Evolutionary conservation across 495 filamentous ascomycete species (phyloP).

Genomic region (Copromyces sp.): DNA sequence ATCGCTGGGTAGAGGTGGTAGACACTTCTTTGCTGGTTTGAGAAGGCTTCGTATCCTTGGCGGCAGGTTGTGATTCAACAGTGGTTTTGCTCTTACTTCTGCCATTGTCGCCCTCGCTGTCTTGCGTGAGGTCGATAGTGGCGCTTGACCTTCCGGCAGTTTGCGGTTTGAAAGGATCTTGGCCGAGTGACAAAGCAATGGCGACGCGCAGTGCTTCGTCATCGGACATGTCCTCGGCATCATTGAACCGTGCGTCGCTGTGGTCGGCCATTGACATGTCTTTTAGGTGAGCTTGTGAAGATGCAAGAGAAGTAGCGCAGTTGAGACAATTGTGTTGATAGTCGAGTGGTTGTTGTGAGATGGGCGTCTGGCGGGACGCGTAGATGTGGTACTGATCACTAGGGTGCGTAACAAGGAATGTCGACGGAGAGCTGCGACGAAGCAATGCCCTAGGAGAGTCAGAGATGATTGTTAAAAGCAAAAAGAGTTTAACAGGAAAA

Average conservation of each 20-base stretch:
- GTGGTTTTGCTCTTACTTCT: not conserved
- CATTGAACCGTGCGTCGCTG: constrained; percentile 10
- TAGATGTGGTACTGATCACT: not conserved
- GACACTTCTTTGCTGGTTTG: not conserved
- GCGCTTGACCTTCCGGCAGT: not conserved
- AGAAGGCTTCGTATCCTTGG: not conserved
- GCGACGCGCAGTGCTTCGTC: constrained; percentile 37
- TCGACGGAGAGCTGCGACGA: not conserved
- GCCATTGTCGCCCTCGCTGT: constrained; percentile 10
- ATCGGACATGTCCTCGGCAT: constrained; percentile 22
- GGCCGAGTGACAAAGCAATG: constrained; percentile 32
- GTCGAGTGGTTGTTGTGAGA: not conserved
- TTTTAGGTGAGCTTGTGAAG: not conserved
- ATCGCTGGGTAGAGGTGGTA: not conserved
- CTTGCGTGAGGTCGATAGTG: constrained; percentile 10
- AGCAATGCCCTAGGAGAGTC: not conserved
- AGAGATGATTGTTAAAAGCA: not conserved
- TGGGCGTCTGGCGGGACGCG: not conserved
- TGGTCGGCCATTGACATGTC: constrained; percentile 6
- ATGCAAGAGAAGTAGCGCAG: not conserved
- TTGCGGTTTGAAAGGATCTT: constrained; percentile 13
- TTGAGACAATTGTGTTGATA: not conserved
- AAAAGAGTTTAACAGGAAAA: not conserved
- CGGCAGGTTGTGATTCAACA: not conserved
- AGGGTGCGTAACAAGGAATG: not conserved